Evolutionary conservation across 2,329 filamentous ascomycete species (phyloP), one percentile per base, ranked within the genome.

Genomic region (Xylariomycetidae sp.): DNA sequence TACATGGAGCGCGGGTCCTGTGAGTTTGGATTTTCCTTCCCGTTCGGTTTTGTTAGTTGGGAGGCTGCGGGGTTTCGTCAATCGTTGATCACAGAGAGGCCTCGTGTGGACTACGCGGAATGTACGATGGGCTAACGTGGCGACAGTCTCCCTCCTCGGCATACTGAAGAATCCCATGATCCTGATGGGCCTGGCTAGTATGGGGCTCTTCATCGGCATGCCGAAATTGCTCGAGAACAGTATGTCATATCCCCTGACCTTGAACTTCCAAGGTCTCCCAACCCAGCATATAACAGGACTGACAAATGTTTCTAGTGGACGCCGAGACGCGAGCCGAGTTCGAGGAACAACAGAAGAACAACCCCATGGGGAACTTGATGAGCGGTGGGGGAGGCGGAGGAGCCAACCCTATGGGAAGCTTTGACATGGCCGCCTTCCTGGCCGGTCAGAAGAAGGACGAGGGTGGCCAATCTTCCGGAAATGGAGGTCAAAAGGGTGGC

Each of bases 91-190:
- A n/a, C n/a, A n/a, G n/a, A n/a, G n/a, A n/a, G n/a, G n/a, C n/a
- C n/a, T n/a, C n/a, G n/a, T n/a, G n/a, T n/a, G n/a, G n/a, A n/a
- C n/a, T n/a, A n/a, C n/a, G n/a, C n/a, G n/a, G n/a, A n/a, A n/a
- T n/a, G n/a, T n/a, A n/a, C n/a, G n/a, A n/a, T n/a, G n/a, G n/a
- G n/a, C n/a, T n/a, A n/a, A n/a, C n/a, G n/a, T n/a, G n/a, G 25
- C 6, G 13, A 28, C 45, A 87, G 83, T 90, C 64, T 86, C 81
- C 13, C 71, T 89, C n/a, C 54, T 95, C 37, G 76, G 75, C 38
- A 79, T 95, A 35, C 69, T 95, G 50, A 92, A 92, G 68, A 95
- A 86, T 56, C 92, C 92, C 4, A 96, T 96, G 88, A 95, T 96
- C 44, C 72, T 98, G 40, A 82, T 98, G 68, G 88, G 83, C 4